phyloP scores from a whole-genome alignment of 225 moss, liverwort and hornwort genomes.

The Physcomitrellopsis africana region DNA sequence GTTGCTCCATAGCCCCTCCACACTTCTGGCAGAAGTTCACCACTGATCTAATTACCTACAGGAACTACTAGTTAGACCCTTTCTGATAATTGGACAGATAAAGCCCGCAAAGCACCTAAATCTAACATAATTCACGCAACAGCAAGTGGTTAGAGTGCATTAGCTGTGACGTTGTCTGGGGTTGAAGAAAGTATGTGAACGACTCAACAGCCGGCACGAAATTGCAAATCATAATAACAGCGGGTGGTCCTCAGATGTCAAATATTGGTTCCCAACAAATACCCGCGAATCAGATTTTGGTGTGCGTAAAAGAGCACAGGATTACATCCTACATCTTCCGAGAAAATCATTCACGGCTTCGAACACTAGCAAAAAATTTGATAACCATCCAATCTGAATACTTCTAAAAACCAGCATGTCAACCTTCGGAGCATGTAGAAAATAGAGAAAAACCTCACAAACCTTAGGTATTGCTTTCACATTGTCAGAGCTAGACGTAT shows the following conservation, averaged over 20 bases:
- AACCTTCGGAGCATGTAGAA: neutral
- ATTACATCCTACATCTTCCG: neutral
- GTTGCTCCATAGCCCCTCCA: slow-evolving; percentile 89
- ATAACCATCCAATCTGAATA: neutral
- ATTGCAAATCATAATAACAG: slow-evolving; percentile 2
- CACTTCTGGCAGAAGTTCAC: slow-evolving; percentile 92
- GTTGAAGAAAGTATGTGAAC: neutral
- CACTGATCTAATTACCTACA: slow-evolving; percentile 62
- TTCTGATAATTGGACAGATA: slow-evolving; percentile 10
- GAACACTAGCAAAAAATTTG: neutral
- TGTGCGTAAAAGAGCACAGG: too few relatives aligned
- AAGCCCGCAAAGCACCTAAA: neutral
- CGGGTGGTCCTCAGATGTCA: neutral
- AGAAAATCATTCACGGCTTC: neutral
- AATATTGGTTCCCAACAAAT: neutral
- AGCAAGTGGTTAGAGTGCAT: neutral
- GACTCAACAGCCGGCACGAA: neutral
- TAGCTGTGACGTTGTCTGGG: too few relatives aligned
- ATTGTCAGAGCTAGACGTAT: slow-evolving; percentile 47
- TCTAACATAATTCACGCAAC: neutral
- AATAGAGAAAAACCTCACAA: neutral
- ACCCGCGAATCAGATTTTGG: neutral
- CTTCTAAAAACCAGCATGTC: neutral
- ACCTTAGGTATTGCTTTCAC: slow-evolving; percentile 45
- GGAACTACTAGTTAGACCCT: slow-evolving; percentile 20